Evolutionary conservation across 345 rosid genomes (phyloP), one percentile per base, ranked within the genome.

Genomic region (Cardiospermum halicacabum): DNA sequence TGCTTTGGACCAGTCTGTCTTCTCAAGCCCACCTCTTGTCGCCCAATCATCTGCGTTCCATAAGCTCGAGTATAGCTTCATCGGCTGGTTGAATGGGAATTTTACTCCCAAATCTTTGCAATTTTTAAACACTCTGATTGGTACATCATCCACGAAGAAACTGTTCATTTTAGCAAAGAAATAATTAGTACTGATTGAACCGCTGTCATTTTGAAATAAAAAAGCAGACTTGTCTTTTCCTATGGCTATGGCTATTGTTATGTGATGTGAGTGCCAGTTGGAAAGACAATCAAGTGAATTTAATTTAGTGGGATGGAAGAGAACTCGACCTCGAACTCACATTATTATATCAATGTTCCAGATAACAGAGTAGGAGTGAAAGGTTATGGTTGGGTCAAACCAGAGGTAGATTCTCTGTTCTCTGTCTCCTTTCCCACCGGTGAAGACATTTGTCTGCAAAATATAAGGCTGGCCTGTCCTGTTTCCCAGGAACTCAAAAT

Each of bases 1-100:
- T 2, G 92, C 94, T 36, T 85, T 89, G 53, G 75, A 78, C 97
- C 94, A 91, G 76, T 89, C 85, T 0, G 96, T 89, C 69, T 91
- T 88, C 78, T 86, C 96, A 0, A 91, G 78, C 7, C 97, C 97
- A 16, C 96, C 96, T 18, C 97, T 74, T 1, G 97, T 91, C 18
- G 97, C 97, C 97, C 97, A 91, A 53, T 91, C 96, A 32, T 90
- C 92, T 0, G 89, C 96, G 25, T 89, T 89, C 96, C 96, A 89
- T 0, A 91, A 77, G 61, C 94, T 89, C 1, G 96, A 86, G 78
- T 91, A 87, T n/a, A 91, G 62, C 73, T 85, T 89, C 96, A 89
- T 89, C 0, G 94, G 92, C 42, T 91, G 96, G 78, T 91, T 64
- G 69, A 85, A 83, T 9, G 97, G 97, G 59, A 83, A 91, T 50